Evolutionary conservation across 441 rosid species (phyloP).

Genomic region (Theobroma grandiflorum): DNA sequence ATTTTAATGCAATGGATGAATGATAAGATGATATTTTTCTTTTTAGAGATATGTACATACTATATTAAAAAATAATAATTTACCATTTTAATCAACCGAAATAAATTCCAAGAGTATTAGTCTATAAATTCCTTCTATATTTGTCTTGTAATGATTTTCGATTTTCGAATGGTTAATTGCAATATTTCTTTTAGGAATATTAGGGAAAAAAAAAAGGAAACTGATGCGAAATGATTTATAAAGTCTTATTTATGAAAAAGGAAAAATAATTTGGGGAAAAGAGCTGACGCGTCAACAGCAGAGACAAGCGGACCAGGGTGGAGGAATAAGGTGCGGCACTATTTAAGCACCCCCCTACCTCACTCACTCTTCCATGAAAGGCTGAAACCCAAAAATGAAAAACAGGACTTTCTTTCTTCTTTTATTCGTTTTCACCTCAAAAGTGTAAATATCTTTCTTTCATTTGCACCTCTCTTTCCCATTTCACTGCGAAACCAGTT

Average conservation of each 20-base stretch:
- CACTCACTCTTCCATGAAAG: not conserved
- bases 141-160: not conserved
- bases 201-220: not conserved
- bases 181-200: not conserved
- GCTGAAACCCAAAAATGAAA: too few relatives aligned
- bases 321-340: not conserved
- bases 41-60: too few relatives aligned
- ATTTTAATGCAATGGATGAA: too few relatives aligned
- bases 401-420: not conserved
- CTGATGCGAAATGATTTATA: not conserved
- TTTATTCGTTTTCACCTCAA: not conserved
- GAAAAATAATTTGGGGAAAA: not conserved
- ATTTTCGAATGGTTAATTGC: not conserved
- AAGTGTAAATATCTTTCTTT: not conserved
- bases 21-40: too few relatives aligned
- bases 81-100: too few relatives aligned
- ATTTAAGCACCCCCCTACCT: constrained; percentile 1
- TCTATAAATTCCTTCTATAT: not conserved
- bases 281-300: constrained; percentile 28
- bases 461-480: not conserved
- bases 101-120: too few relatives aligned
- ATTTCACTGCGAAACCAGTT: not conserved
- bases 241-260: not conserved
- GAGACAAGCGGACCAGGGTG: constrained; percentile 19
- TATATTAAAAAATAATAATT: too few relatives aligned